Conservation (phyloP, 2,329 filamentous ascomycete genomes). For the Alternaria dauci region DNA sequence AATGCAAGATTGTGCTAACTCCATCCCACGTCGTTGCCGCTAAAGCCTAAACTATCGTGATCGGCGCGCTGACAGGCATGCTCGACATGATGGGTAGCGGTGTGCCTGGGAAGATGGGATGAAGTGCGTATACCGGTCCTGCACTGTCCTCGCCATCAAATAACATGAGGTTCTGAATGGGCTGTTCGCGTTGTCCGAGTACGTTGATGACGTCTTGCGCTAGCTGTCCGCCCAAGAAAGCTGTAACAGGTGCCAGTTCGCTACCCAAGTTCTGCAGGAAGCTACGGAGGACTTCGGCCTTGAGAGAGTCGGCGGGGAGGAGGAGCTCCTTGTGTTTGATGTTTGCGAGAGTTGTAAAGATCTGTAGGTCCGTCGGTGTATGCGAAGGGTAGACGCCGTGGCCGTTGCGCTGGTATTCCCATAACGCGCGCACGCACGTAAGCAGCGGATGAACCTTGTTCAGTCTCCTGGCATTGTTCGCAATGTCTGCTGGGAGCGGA, state of each 20-base stretch:
- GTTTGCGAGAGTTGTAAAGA: constrained; percentile 80
- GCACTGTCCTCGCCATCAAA: constrained; percentile 87
- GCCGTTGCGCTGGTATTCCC: constrained; percentile 76
- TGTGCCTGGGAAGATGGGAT: constrained; percentile 65
- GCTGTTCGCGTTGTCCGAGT: constrained; percentile 87
- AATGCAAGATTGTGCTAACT: not conserved
- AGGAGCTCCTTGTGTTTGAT: constrained; percentile 75
- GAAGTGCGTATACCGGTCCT: constrained; percentile 81
- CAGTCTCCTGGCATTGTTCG: constrained; percentile 72
- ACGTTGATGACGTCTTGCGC: constrained; percentile 98
- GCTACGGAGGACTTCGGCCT: constrained; percentile 72
- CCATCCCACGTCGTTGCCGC: not conserved
- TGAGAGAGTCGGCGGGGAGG: constrained; percentile 56
- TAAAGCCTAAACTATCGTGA: constrained; percentile 24
- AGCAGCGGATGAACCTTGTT: constrained; percentile 82
- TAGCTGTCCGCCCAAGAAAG: constrained; percentile 87
- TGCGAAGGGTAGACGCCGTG: constrained; percentile 55
- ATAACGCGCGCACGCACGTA: constrained; percentile 86
- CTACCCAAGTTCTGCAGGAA: constrained; percentile 88
- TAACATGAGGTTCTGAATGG: constrained; percentile 91
- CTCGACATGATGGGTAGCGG: constrained; percentile 34
- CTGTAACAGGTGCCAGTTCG: constrained; percentile 86
- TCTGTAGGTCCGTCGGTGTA: constrained; percentile 65
- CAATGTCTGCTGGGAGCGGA: constrained; percentile 72
- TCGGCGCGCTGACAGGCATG: constrained; percentile 33